Evolutionary conservation across 768 basidiomycete species (phyloP).

Genomic region (Tricholoma matsutake): DNA sequence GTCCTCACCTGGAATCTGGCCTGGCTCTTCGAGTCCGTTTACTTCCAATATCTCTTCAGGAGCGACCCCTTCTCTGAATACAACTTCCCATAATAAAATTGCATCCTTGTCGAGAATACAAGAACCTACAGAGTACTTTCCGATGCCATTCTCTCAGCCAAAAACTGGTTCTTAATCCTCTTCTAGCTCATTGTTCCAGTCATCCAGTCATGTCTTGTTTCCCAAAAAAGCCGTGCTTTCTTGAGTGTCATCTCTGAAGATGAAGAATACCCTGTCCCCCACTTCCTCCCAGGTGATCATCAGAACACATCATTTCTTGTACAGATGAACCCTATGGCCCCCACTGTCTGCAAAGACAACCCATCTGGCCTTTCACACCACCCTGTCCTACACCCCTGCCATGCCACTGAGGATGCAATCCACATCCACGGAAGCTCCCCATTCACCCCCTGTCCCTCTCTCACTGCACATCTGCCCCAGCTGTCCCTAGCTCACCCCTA

Average conservation of each 20-base stretch:
- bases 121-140: conserved; percentile 9
- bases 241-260: conserved; percentile 9
- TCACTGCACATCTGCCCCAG: too few relatives aligned
- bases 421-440: too few relatives aligned
- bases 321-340: too few relatives aligned
- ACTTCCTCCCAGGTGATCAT: too few relatives aligned
- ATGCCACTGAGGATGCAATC: too few relatives aligned
- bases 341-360: too few relatives aligned
- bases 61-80: conserved; percentile 7
- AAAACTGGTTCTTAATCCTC: conserved; percentile 6
- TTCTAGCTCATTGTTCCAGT: conserved; percentile 6
- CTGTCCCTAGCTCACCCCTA: too few relatives aligned
- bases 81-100: background rate
- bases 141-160: background rate
- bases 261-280: conserved; percentile 6
- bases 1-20: background rate
- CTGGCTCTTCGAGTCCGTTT: conserved; percentile 13
- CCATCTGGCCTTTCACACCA: too few relatives aligned
- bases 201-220: conserved; percentile 4
- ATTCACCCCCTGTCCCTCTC: too few relatives aligned
- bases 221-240: background rate
- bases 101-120: conserved; percentile 1
- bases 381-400: too few relatives aligned
- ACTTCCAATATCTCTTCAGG: conserved; percentile 9
- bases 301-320: too few relatives aligned